These are phyloP conservation scores for Moniliophthora roreri DNA, from an alignment of 1,284 basidiomycete genomes.

Conservation along the genomic window DNA sequence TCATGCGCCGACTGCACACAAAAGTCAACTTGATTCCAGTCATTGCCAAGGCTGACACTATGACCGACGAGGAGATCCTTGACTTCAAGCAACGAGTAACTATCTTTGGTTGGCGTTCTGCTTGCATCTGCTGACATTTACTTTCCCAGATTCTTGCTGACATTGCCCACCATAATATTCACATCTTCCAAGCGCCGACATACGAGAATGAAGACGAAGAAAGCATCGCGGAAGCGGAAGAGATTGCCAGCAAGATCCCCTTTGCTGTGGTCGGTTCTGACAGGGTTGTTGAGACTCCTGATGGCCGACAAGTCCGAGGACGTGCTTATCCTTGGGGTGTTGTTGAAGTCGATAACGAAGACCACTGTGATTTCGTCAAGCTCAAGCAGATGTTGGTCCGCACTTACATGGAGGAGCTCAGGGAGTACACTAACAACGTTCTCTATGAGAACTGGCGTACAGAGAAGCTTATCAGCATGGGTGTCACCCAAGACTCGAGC, in stretches of 20 bases:
- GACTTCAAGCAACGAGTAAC: constrained; percentile 90
- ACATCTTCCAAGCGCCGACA: constrained; percentile 93
- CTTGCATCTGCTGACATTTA: constrained; percentile 11
- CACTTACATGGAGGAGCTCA: constrained; percentile 97
- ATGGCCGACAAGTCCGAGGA: constrained; percentile 89
- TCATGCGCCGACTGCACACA: constrained; percentile 93
- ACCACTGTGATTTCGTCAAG: constrained; percentile 98
- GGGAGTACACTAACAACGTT: constrained; percentile 91
- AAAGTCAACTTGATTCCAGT: constrained; percentile 97
- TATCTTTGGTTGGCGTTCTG: constrained; percentile 6
- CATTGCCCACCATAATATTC: constrained; percentile 90
- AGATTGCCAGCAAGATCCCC: constrained; percentile 95
- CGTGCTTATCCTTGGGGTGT: constrained; percentile 96
- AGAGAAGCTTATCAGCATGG: constrained; percentile 93
- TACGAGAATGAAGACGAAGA: constrained; percentile 98
- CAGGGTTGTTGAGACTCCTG: constrained; percentile 73
- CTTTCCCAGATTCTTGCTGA: constrained; percentile 77
- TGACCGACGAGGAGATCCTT: constrained; percentile 92
- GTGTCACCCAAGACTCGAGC: constrained; percentile 92
- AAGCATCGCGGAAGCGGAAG: constrained; percentile 91
- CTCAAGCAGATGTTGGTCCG: constrained; percentile 97
- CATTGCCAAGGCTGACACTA: constrained; percentile 94
- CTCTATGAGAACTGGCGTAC: constrained; percentile 97
- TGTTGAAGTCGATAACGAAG: constrained; percentile 97
- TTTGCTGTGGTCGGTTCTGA: constrained; percentile 97